phyloP scores from a whole-genome alignment of 1,284 basidiomycete genomes.

The Tremellales sp. region DNA sequence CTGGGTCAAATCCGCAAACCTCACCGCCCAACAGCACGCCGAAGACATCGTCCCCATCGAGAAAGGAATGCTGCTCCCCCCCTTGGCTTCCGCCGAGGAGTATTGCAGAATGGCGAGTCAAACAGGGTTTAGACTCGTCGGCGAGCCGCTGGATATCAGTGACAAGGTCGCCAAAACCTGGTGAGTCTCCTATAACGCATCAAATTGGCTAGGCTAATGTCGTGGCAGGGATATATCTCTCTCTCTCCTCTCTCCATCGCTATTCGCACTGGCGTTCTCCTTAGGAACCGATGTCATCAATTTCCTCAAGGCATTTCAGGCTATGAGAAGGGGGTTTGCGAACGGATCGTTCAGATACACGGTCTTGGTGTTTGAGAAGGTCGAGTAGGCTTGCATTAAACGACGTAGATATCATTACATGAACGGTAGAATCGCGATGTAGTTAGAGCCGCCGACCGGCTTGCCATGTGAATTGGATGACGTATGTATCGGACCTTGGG shows the following conservation, averaged over 20 bases:
- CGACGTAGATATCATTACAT: too few species aligned
- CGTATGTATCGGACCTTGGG: too few species aligned
- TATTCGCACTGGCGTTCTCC: slow-evolving; percentile 17
- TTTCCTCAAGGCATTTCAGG: slow-evolving; percentile 16
- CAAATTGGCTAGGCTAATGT: background rate
- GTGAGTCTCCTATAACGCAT: slow-evolving; percentile 3
- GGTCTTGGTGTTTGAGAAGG: slow-evolving; percentile 17
- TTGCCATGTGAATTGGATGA: too few species aligned
- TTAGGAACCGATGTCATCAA: slow-evolving; percentile 16
- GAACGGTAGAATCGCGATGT: too few species aligned
- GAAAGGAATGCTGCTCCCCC: slow-evolving; percentile 18
- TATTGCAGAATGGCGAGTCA: slow-evolving; percentile 10
- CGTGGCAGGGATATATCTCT: slow-evolving; percentile 18
- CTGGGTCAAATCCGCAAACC: slow-evolving; percentile 13
- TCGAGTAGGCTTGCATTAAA: too few species aligned
- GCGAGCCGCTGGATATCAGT: slow-evolving; percentile 16
- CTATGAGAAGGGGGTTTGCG: slow-evolving; percentile 17
- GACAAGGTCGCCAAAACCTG: slow-evolving; percentile 16
- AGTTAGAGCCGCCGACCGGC: too few species aligned
- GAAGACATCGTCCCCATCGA: slow-evolving; percentile 19
- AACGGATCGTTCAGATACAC: slow-evolving; percentile 16
- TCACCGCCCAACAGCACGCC: slow-evolving; percentile 6
- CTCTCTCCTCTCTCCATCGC: slow-evolving; percentile 14
- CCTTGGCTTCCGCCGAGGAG: slow-evolving; percentile 12
- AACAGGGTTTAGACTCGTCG: slow-evolving; percentile 8